Evolutionary conservation across 345 rosid genomes (phyloP), one percentile per base, ranked within the genome.

Genomic region (Eutrema japonicum): DNA sequence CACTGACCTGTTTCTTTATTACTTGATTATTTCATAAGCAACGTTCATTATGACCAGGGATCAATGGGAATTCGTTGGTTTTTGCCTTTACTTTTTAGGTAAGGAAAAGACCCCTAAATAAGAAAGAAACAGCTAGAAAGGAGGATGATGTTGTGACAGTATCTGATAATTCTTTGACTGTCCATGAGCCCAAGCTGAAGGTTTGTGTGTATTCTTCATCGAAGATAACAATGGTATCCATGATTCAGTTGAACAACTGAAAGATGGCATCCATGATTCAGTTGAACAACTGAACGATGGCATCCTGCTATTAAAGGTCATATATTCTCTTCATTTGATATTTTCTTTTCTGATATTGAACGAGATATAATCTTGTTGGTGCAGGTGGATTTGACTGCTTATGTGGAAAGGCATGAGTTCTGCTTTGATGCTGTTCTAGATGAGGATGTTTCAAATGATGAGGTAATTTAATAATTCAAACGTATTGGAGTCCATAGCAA

Each of bases 331-430:
- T 62, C 56, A 45, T 62, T 52, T 69, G 26, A 29, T 46, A 35
- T 63, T 37, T n/a, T 41, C 42, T 62, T 62, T 62, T 40, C 66
- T 64, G n/a, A 56, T 57, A 50, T 26, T 71, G 55, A 70, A 58
- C 4, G 61, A 40, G 41, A 26, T 6, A 3, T 54, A 56, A 5
- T 75, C 77, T 65, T 83, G 58, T 64, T 73, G 55, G 78, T 77
- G 70, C 78, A 96, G 99, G 99, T 95, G 81, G 99, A 95, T 82
- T 83, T 95, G 84, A 95, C 99, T 8, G 99, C 98, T 26, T 95
- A 90, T 78, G 96, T 95, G 66, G 99, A 95, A 82, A 95, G 82
- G 84, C 98, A 95, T 60, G 99, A 95, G 75, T 95, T 95, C 81
- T 92, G 96, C 75, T 95, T 95, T 78, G 99, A 95, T 85, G 99